phyloP scores from a whole-genome alignment of 2,329 filamentous ascomycete species.

The Penicillium sp. region DNA sequence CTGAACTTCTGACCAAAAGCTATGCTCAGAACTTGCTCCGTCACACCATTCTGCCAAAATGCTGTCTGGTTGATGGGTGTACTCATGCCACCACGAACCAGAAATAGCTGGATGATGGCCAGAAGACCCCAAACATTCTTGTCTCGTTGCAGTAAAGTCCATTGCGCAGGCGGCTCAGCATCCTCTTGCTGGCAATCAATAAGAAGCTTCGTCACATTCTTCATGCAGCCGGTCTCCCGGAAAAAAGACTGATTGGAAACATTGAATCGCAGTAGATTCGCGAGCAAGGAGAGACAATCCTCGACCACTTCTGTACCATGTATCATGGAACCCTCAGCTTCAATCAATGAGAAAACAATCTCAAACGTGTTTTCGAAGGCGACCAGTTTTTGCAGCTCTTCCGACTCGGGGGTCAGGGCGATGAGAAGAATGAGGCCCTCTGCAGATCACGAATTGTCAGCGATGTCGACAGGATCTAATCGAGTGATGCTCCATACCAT shows the following conservation, averaged over 20 bases:
- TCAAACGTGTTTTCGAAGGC: slow-evolving; percentile 95
- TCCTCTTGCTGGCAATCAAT: slow-evolving; percentile 52
- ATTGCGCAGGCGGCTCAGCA: slow-evolving; percentile 62
- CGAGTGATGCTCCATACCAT: slow-evolving; percentile 48
- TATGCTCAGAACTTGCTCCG: slow-evolving; percentile 74
- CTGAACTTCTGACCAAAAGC: slow-evolving; percentile 72
- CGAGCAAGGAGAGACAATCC: slow-evolving; percentile 85
- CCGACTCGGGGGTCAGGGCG: slow-evolving; percentile 77
- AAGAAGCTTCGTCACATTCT: slow-evolving; percentile 66
- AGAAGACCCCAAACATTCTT: slow-evolving; percentile 90
- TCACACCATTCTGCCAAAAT: slow-evolving; percentile 77
- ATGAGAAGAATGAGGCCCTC: slow-evolving; percentile 83
- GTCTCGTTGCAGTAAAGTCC: slow-evolving; percentile 72
- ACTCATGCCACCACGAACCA: slow-evolving; percentile 72
- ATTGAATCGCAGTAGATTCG: slow-evolving; percentile 83
- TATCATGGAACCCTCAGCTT: slow-evolving; percentile 71
- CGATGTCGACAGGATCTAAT: slow-evolving; percentile 10
- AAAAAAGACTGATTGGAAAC: slow-evolving; percentile 91
- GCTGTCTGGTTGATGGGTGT: slow-evolving; percentile 78
- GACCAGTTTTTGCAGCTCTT: slow-evolving; percentile 89
- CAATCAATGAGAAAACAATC: slow-evolving; percentile 74
- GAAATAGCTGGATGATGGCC: slow-evolving; percentile 78
- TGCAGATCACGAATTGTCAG: slow-evolving; percentile 24
- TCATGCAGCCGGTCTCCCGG: slow-evolving; percentile 79
- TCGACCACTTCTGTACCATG: slow-evolving; percentile 85